Evolutionary conservation across 106 monocot genomes (phyloP).

Genomic region (Vanilla planifolia): DNA sequence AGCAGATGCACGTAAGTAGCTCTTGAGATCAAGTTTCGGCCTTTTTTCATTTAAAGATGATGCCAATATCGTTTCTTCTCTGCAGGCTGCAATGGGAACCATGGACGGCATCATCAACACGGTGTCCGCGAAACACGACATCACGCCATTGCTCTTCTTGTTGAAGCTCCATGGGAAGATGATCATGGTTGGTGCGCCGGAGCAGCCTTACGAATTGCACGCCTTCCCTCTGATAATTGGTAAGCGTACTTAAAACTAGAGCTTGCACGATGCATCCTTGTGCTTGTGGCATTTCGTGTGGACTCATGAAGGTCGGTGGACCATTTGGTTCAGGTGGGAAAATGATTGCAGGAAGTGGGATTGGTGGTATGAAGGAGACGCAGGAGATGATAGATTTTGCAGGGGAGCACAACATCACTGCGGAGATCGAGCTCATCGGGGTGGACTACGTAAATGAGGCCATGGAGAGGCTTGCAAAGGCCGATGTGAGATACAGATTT

Average conservation of each 20-base stretch:
- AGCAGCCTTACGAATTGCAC: constrained; percentile 48
- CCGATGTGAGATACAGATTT: constrained; percentile 59
- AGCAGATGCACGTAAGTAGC: constrained; percentile 58
- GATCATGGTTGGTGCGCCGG: constrained; percentile 41
- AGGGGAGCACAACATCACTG: constrained; percentile 44
- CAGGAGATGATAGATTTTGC: constrained; percentile 83
- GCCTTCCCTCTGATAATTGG: constrained; percentile 42
- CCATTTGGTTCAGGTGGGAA: constrained; percentile 52
- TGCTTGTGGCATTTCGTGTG: too few relatives aligned
- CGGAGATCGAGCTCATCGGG: constrained; percentile 51
- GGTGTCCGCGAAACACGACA: constrained; percentile 35
- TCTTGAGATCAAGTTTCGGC: neutral
- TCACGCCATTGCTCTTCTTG: constrained; percentile 30
- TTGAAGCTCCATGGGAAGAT: constrained; percentile 38
- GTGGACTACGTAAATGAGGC: constrained; percentile 51
- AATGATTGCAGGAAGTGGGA: constrained; percentile 41
- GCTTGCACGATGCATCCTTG: too few relatives aligned
- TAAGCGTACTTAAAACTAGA: constrained; percentile 1
- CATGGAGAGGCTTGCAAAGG: constrained; percentile 42
- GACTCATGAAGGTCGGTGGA: too few relatives aligned
- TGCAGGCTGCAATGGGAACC: constrained; percentile 46
- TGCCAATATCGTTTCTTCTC: too few relatives aligned
- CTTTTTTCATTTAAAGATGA: neutral
- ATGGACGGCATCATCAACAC: constrained; percentile 33
- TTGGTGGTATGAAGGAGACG: constrained; percentile 58